phyloP scores from a whole-genome alignment of 2,329 filamentous ascomycete species.

The Arthrocladium fulminans region DNA sequence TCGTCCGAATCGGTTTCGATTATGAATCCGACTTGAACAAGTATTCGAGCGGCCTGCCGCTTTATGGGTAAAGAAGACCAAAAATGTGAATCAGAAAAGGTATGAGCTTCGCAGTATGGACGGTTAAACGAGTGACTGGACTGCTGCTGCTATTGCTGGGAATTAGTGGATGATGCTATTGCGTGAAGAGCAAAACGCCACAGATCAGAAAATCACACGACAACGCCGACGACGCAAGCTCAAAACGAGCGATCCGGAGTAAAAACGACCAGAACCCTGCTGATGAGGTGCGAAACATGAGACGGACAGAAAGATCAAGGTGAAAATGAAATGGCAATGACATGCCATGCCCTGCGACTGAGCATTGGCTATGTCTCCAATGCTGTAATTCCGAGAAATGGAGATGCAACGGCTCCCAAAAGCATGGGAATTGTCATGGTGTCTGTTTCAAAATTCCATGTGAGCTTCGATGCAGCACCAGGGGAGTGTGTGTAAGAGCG shows the following conservation, averaged over 20 bases:
- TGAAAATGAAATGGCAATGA: not conserved
- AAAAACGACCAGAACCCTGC: not conserved
- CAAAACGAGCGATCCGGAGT: not conserved
- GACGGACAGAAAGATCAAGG: not conserved
- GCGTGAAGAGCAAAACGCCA: slow-evolving; percentile 22
- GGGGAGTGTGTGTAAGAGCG: not conserved
- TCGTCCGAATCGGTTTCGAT: slow-evolving; percentile 1
- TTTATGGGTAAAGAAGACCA: slow-evolving; percentile 3
- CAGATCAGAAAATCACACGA: slow-evolving; percentile 16
- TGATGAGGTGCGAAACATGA: not conserved
- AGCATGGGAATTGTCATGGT: not conserved
- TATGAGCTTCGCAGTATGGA: slow-evolving; percentile 5
- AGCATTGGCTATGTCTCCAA: no score
- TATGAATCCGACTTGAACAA: slow-evolving; percentile 3
- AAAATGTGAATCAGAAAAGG: not conserved
- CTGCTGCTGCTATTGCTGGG: slow-evolving; percentile 4
- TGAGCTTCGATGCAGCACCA: not conserved
- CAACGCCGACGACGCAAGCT: not conserved
- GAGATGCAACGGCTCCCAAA: not conserved
- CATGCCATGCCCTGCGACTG: not conserved
- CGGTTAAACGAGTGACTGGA: slow-evolving; percentile 5
- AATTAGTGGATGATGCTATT: slow-evolving; percentile 23
- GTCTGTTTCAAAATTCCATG: not conserved
- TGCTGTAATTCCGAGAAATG: not conserved
- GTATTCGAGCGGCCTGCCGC: not conserved